phyloP scores from a whole-genome alignment of 768 basidiomycete species.

The Tylopilus sp. region DNA sequence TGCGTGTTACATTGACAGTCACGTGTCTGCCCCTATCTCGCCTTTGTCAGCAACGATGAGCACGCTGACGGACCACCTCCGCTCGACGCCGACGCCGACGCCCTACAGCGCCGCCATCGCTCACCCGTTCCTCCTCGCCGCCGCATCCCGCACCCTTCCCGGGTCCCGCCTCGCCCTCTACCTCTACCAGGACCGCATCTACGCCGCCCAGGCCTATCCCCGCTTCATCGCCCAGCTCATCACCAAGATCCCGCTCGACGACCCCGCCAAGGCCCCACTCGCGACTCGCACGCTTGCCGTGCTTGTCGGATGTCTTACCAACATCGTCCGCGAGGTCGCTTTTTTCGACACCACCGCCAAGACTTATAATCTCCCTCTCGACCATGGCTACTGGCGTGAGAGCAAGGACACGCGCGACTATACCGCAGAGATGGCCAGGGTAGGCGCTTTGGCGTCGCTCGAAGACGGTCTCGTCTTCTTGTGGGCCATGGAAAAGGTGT shows the following conservation, averaged over 20 bases:
- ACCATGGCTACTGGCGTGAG: conserved; percentile 39
- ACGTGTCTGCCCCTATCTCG: neutral
- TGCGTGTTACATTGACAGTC: neutral
- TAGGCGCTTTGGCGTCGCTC: conserved; percentile 42
- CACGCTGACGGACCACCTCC: conserved; percentile 32
- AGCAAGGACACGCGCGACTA: conserved; percentile 65
- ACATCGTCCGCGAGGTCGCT: conserved; percentile 52
- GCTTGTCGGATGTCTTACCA: conserved; percentile 52
- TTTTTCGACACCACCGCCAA: conserved; percentile 58
- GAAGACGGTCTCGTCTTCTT: conserved; percentile 69
- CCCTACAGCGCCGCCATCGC: conserved; percentile 47
- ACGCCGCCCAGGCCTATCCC: conserved; percentile 73
- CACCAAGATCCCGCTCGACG: conserved; percentile 47
- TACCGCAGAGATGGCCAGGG: conserved; percentile 65
- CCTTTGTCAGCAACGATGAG: neutral
- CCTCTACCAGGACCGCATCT: conserved; percentile 71
- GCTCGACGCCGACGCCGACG: conserved; percentile 32
- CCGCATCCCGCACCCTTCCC: conserved; percentile 51
- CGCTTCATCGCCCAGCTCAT: conserved; percentile 68
- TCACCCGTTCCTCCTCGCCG: conserved; percentile 58
- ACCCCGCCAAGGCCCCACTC: conserved; percentile 2
- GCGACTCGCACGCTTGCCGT: conserved; percentile 40
- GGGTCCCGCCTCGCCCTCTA: conserved; percentile 51
- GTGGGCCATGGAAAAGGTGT: conserved; percentile 78
- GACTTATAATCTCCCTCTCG: conserved; percentile 43